phyloP scores from a whole-genome alignment of 257 asterid genomes.

The Rubia yunnanensis region DNA sequence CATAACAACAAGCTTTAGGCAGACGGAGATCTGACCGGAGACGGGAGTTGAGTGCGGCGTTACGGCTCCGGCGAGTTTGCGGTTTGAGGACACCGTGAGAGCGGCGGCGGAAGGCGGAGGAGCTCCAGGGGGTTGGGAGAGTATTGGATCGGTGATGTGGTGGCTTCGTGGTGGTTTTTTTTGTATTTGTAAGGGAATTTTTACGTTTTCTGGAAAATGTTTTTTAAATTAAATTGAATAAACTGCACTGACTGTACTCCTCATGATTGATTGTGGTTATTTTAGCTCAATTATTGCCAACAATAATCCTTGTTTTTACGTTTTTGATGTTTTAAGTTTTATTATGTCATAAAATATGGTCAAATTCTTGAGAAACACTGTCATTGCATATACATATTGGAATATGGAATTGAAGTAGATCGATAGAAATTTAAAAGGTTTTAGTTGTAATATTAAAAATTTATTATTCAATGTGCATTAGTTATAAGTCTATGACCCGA shows the following conservation, averaged over 20 bases:
- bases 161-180: not conserved
- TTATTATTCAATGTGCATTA: too few species aligned
- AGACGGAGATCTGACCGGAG: constrained; percentile 18
- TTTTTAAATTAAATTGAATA: not conserved
- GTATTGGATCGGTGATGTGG: constrained; percentile 11
- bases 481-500: too few species aligned
- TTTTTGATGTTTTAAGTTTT: too few species aligned
- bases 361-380: too few species aligned
- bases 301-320: not conserved
- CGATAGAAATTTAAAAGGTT: too few species aligned
- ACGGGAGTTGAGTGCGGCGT: not conserved
- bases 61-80: not conserved
- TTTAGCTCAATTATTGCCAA: not conserved
- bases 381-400: too few species aligned
- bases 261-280: not conserved
- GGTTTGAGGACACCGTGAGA: not conserved
- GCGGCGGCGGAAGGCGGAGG: constrained; percentile 5
- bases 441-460: too few species aligned
- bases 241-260: not conserved
- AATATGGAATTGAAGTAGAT: too few species aligned
- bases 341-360: too few species aligned
- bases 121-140: constrained; percentile 8
- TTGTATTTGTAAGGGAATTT: not conserved
- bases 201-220: not conserved
- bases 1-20: not conserved